Evolutionary conservation across 768 basidiomycete species (phyloP).

Genomic region (Suillus alpinus): DNA sequence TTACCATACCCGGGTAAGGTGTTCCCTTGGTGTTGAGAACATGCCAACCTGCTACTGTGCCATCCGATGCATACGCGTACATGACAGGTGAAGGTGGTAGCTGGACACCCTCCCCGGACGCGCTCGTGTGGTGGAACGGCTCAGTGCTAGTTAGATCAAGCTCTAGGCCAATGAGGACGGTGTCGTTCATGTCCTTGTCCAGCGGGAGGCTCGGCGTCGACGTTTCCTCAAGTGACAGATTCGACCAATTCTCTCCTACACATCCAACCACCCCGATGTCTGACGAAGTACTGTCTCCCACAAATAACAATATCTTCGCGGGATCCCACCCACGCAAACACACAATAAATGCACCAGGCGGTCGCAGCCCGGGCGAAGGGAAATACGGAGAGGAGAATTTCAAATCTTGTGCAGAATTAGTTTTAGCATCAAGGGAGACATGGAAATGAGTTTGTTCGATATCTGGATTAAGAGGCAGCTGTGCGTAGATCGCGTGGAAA

Average conservation of each 20-base stretch:
- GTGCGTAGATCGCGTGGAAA: slow-evolving; percentile 63
- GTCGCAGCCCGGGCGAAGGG: slow-evolving; percentile 44
- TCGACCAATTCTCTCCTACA: slow-evolving; percentile 39
- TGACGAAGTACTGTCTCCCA: slow-evolving; percentile 50
- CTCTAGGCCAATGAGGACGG: slow-evolving; percentile 61
- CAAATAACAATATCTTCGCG: slow-evolving; percentile 38
- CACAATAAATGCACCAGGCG: slow-evolving; percentile 42
- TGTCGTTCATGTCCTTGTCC: slow-evolving; percentile 68
- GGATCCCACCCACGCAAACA: slow-evolving; percentile 44
- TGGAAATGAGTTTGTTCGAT: slow-evolving; percentile 42
- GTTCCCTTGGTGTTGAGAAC: slow-evolving; percentile 52
- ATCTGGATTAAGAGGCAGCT: slow-evolving; percentile 39
- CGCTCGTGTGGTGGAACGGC: slow-evolving; percentile 34
- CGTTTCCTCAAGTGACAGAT: slow-evolving; percentile 46
- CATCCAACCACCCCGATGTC: slow-evolving; percentile 48
- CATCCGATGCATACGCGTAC: slow-evolving; percentile 77
- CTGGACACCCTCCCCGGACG: slow-evolving; percentile 41
- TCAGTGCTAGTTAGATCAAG: slow-evolving; percentile 59
- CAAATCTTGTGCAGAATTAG: slow-evolving; percentile 34
- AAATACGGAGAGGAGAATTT: slow-evolving; percentile 38
- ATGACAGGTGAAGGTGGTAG: slow-evolving; percentile 58
- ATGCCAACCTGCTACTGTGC: slow-evolving; percentile 73
- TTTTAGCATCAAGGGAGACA: slow-evolving; percentile 41
- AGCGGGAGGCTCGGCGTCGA: slow-evolving; percentile 61
- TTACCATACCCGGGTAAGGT: slow-evolving; percentile 57